Percentiles rank a stretch among this genome's conserved stretches.
phyloP scores from a whole-genome alignment of 2,329 filamentous ascomycete genomes.

The Lojkania enalia region DNA sequence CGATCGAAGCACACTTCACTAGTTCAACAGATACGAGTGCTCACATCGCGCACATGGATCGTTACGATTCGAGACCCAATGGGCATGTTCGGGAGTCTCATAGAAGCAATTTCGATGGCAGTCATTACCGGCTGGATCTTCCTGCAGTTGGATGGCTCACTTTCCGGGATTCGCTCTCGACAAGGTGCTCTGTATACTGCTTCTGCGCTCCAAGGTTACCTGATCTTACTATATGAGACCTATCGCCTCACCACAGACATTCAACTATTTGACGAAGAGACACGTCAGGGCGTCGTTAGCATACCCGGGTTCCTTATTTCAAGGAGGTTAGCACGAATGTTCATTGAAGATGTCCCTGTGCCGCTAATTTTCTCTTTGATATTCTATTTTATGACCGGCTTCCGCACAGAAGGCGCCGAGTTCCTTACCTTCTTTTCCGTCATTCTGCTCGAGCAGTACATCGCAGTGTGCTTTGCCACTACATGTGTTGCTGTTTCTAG shows the following conservation, averaged over 20 bases:
- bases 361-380: conserved; percentile 71
- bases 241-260: conserved; percentile 77
- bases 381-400: conserved; percentile 78
- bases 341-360: conserved; percentile 73
- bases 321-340: conserved; percentile 67
- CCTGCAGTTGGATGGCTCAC: conserved; percentile 64
- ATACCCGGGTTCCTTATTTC: conserved; percentile 72
- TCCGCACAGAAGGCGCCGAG: conserved; percentile 63
- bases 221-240: conserved; percentile 75
- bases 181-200: conserved; percentile 74
- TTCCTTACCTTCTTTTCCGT: conserved; percentile 75
- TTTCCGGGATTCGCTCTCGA: conserved; percentile 72
- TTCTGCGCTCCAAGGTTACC: conserved; percentile 72
- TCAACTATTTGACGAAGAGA: conserved; percentile 74
- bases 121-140: conserved; percentile 76
- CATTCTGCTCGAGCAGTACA: conserved; percentile 71
- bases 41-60: conserved; percentile 70
- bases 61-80: conserved; percentile 77
- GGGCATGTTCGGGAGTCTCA: conserved; percentile 70
- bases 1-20: conserved; percentile 57
- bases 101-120: conserved; percentile 72
- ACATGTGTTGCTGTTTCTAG: conserved; percentile 67
- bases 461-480: conserved; percentile 71
- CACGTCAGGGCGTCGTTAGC: conserved; percentile 71
- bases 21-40: conserved; percentile 63